These are phyloP conservation scores for Fusarium armeniacum DNA, from an alignment of 2,329 filamentous ascomycete genomes.

Conservation along the genomic window DNA sequence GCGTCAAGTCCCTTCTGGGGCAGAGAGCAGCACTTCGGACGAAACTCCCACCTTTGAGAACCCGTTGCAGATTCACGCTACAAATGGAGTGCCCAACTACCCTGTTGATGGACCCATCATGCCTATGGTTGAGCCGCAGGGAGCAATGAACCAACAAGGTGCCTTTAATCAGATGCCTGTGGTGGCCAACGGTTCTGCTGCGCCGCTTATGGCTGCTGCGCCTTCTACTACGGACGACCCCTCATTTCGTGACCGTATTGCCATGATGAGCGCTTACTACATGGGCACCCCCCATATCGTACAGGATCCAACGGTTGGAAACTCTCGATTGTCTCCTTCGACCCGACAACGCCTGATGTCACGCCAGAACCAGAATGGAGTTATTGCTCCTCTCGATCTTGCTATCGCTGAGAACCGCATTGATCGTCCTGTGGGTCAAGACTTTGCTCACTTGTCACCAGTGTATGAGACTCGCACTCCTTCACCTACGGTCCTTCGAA, in stretches of 20 bases:
- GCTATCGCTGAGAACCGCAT: constrained; percentile 63
- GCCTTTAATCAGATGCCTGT: constrained; percentile 51
- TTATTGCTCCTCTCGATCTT: constrained; percentile 69
- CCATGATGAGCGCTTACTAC: constrained; percentile 56
- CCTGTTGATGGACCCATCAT: constrained; percentile 31
- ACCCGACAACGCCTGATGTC: constrained; percentile 57
- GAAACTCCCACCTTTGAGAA: constrained; percentile 48
- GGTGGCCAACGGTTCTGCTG: constrained; percentile 56
- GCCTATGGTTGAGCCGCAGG: constrained; percentile 25
- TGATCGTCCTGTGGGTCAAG: constrained; percentile 54
- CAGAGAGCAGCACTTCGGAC: constrained; percentile 42
- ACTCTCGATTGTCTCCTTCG: constrained; percentile 52
- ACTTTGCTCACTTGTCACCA: constrained; percentile 73
- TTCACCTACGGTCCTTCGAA: constrained; percentile 73
- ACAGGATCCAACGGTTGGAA: constrained; percentile 51
- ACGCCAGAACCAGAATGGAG: constrained; percentile 62
- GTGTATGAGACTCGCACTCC: constrained; percentile 81
- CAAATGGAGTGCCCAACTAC: constrained; percentile 28
- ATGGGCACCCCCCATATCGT: constrained; percentile 48
- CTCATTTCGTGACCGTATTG: constrained; percentile 60
- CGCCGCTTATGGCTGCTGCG: constrained; percentile 40
- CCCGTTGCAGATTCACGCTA: constrained; percentile 49
- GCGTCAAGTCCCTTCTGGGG: constrained; percentile 33
- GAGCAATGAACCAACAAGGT: constrained; percentile 36
- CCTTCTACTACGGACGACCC: constrained; percentile 54